These are phyloP conservation scores for Mycena rosella DNA, from an alignment of 768 basidiomycete genomes.

Conservation along the genomic window DNA sequence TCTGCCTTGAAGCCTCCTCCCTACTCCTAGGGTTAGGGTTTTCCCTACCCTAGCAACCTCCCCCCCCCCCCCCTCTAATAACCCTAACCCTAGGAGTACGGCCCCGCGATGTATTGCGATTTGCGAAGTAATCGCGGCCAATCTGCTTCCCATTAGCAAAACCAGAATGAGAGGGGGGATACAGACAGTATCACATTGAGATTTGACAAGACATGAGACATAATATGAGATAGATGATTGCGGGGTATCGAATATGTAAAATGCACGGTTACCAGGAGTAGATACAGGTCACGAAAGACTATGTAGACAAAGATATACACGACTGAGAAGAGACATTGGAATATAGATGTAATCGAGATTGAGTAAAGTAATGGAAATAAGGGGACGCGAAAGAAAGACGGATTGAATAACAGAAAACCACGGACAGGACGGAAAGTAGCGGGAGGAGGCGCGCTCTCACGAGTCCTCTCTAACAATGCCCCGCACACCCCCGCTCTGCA, in stretches of 20 bases:
- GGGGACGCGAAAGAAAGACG: neutral
- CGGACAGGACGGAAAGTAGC: neutral
- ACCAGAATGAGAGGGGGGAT: constrained; percentile 10
- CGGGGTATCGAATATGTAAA: constrained; percentile 24
- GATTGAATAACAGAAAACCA: constrained; percentile 1
- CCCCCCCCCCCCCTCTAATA: no score
- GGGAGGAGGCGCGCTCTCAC: neutral
- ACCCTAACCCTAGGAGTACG: no score
- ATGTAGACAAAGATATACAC: constrained; percentile 17
- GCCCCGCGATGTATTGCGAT: constrained; percentile 1
- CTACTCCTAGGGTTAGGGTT: no score
- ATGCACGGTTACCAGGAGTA: constrained; percentile 12
- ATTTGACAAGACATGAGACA: constrained; percentile 18
- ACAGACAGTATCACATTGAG: constrained; percentile 16
- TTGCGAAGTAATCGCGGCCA: constrained; percentile 3
- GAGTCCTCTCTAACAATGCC: neutral
- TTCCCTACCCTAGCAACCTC: no score
- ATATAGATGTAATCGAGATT: constrained; percentile 2
- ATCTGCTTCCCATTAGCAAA: constrained; percentile 11
- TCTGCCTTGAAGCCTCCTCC: no score
- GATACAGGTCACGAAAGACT: neutral
- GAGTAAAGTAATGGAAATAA: constrained; percentile 2
- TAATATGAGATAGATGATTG: constrained; percentile 25
- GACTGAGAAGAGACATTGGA: constrained; percentile 1
- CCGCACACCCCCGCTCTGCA: constrained; percentile 1